Evolutionary conservation across 352 stramenopile species (phyloP).

Genomic region (Blastocystis sp.): DNA sequence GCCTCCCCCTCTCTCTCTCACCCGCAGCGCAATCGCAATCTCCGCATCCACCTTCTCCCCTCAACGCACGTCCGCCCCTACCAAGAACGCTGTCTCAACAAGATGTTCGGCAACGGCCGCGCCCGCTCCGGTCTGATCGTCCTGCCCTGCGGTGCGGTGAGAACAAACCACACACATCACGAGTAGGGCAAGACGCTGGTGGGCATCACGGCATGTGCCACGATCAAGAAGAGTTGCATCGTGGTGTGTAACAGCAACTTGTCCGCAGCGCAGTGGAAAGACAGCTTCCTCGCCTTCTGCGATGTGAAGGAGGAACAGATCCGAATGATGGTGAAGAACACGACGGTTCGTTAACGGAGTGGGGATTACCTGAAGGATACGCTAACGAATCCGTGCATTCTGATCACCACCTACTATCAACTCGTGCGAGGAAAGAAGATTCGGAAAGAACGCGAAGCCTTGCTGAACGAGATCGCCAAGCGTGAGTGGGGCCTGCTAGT

Average conservation of each 20-base stretch:
- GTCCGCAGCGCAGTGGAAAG: conserved; percentile 76
- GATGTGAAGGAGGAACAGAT: conserved; percentile 20
- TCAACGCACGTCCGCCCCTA: conserved; percentile 92
- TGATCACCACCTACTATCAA: conserved; percentile 97
- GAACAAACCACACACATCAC: conserved; percentile 78
- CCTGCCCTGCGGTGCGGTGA: conserved; percentile 88
- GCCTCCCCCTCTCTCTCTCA: not conserved
- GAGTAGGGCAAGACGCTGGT: conserved; percentile 83
- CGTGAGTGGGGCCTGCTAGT: conserved; percentile 97
- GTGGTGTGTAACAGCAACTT: conserved; percentile 94
- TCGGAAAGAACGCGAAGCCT: conserved; percentile 83
- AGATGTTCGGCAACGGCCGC: conserved; percentile 99
- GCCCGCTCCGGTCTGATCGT: conserved; percentile 98
- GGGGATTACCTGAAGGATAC: conserved; percentile 34
- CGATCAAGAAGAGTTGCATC: conserved; percentile 95
- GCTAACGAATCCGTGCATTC: conserved; percentile 73
- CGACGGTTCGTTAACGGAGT: not conserved
- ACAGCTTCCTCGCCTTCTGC: conserved; percentile 59
- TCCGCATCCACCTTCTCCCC: conserved; percentile 80
- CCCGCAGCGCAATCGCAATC: conserved; percentile 75
- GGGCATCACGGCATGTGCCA: conserved; percentile 89
- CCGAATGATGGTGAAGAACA: conserved; percentile 52
- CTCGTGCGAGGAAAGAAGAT: conserved; percentile 87
- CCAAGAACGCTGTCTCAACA: conserved; percentile 94
- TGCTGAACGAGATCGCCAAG: conserved; percentile 91